These are phyloP conservation scores for Rhynchospora tenuis DNA, from an alignment of 176 grass and related monocot species.

Conservation along the genomic window DNA sequence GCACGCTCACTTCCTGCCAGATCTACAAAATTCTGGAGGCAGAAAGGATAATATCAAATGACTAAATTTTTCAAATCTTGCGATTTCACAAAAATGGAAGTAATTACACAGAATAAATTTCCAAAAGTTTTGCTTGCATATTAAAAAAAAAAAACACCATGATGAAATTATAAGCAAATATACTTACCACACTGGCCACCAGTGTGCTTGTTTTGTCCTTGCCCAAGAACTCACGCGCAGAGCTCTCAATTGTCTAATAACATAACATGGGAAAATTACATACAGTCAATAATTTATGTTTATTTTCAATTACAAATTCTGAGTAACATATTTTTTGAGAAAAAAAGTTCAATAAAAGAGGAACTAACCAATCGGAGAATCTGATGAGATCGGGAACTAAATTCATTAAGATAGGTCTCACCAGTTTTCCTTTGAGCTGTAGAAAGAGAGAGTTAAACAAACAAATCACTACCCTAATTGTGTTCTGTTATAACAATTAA, in stretches of 20 bases:
- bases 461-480: not conserved
- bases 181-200: conserved; percentile 73
- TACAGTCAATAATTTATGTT: conserved; percentile 20
- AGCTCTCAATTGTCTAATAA: conserved; percentile 76
- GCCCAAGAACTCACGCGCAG: conserved; percentile 68
- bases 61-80: not conserved
- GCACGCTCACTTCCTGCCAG: conserved; percentile 83
- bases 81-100: not conserved
- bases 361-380: conserved; percentile 76
- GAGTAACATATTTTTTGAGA: conserved; percentile 11
- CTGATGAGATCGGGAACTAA: conserved; percentile 96
- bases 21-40: conserved; percentile 86
- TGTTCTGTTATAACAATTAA: conserved; percentile 17
- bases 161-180: conserved; percentile 20
- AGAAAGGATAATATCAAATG: conserved; percentile 11
- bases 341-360: conserved; percentile 19
- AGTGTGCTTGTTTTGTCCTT: conserved; percentile 80
- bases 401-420: conserved; percentile 82
- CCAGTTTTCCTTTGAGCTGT: conserved; percentile 81
- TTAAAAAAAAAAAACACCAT: not conserved
- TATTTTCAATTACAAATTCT: not conserved
- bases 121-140: not conserved
- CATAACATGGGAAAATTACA: conserved; percentile 35
- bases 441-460: conserved; percentile 4
- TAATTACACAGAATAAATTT: not conserved